A percentile compares a stretch with the other conserved stretches of the same genome.
Evolutionary conservation across 2,329 filamentous ascomycete genomes (phyloP).

Genomic region (Penicillium glabrum): DNA sequence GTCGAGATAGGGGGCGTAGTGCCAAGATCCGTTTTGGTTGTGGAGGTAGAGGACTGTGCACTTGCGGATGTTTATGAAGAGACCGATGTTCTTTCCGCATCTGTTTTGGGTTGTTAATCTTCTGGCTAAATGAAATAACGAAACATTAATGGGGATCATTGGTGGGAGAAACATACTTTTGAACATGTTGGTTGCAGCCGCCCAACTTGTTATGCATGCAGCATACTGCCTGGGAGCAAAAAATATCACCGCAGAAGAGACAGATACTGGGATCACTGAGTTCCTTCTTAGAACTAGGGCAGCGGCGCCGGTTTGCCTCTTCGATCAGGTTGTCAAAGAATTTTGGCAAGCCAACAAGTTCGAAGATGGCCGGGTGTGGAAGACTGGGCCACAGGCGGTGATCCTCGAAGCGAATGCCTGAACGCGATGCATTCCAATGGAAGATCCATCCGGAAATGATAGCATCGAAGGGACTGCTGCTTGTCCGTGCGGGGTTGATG

Average conservation of each 20-base stretch:
- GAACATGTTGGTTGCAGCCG: conserved; percentile 87
- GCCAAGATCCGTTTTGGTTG: conserved; percentile 77
- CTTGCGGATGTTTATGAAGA: conserved; percentile 96
- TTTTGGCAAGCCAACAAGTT: conserved; percentile 86
- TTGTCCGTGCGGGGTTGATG: conserved; percentile 44
- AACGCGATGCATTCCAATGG: conserved; percentile 40
- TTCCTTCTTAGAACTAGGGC: conserved; percentile 88
- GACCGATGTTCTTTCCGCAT: conserved; percentile 84
- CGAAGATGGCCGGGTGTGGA: conserved; percentile 88
- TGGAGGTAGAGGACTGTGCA: conserved; percentile 89
- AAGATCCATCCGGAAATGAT: conserved; percentile 71
- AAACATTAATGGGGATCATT: not conserved
- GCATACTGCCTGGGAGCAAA: conserved; percentile 91
- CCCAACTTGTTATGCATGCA: conserved; percentile 73
- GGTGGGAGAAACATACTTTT: conserved; percentile 60
- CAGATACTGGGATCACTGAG: conserved; percentile 88
- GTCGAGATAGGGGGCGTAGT: conserved; percentile 88
- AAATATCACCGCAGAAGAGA: conserved; percentile 93
- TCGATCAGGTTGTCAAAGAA: conserved; percentile 92
- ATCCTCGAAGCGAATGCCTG: conserved; percentile 32
- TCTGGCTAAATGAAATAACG: not conserved
- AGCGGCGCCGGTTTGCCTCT: conserved; percentile 78
- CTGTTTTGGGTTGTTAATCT: conserved; percentile 48
- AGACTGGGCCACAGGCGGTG: conserved; percentile 48
- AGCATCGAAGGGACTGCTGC: conserved; percentile 45